A percentile compares a stretch with the other conserved stretches of the same genome.
These are phyloP conservation scores for Nothophytophthora sp. DNA, from an alignment of 352 stramenopile genomes.

Conservation along the genomic window DNA sequence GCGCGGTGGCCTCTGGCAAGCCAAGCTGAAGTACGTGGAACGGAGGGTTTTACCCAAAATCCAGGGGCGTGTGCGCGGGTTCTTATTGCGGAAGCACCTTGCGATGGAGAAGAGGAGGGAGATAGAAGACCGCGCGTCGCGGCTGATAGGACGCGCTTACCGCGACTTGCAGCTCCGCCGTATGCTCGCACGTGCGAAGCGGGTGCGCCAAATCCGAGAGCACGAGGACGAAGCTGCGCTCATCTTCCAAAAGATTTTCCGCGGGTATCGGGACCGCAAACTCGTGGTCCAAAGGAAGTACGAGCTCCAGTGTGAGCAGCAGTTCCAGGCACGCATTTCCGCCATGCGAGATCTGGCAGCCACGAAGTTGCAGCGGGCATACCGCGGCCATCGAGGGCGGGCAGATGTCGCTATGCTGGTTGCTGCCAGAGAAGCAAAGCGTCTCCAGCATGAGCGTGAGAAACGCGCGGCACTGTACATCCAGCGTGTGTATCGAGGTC, in stretches of 20 bases:
- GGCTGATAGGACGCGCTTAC: slow-evolving; percentile 48
- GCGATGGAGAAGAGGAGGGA: slow-evolving; percentile 23
- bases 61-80: slow-evolving; percentile 82
- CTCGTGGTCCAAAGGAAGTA: slow-evolving; percentile 46
- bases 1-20: slow-evolving; percentile 69
- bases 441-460: slow-evolving; percentile 46
- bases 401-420: slow-evolving; percentile 47
- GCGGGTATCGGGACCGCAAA: slow-evolving; percentile 58
- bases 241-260: slow-evolving; percentile 78
- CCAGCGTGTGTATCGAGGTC: slow-evolving; percentile 76
- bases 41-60: slow-evolving; percentile 66
- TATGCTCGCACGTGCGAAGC: slow-evolving; percentile 46
- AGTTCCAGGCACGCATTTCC: slow-evolving; percentile 52
- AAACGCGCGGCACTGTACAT: slow-evolving; percentile 50
- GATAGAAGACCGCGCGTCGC: slow-evolving; percentile 34
- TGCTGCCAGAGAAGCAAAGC: slow-evolving; percentile 46
- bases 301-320: slow-evolving; percentile 36
- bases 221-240: slow-evolving; percentile 62
- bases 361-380: slow-evolving; percentile 73
- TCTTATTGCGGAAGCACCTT: slow-evolving; percentile 59
- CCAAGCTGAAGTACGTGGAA: slow-evolving; percentile 72
- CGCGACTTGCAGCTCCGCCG: slow-evolving; percentile 54
- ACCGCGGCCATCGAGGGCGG: slow-evolving; percentile 61
- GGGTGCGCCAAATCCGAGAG: slow-evolving; percentile 51
- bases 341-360: slow-evolving; percentile 63